phyloP scores from a whole-genome alignment of 495 filamentous ascomycete genomes.

The Bryoglossum gracile region DNA sequence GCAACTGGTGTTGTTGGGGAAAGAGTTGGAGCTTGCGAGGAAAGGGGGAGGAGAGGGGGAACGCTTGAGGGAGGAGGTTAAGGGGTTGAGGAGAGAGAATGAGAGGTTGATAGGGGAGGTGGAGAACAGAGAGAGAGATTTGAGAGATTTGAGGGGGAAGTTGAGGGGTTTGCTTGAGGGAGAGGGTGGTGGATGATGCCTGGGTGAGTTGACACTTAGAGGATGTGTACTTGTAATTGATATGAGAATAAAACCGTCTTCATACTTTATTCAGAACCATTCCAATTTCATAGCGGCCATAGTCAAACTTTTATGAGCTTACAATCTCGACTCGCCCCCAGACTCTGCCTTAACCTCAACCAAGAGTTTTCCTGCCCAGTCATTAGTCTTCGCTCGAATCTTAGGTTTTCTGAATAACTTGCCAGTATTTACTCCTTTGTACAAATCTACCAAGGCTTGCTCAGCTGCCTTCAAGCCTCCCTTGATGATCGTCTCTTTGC shows the following conservation, averaged over 20 bases:
- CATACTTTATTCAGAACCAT: too few species aligned
- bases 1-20: not conserved
- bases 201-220: too few species aligned
- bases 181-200: too few species aligned
- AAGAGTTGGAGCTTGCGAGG: conserved; percentile 8
- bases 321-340: conserved; percentile 5
- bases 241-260: too few species aligned
- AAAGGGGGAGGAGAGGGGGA: not conserved
- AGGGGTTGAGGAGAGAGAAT: conserved; percentile 5
- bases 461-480: conserved; percentile 45
- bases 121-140: conserved; percentile 9
- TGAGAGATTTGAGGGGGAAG: conserved; percentile 13
- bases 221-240: too few species aligned
- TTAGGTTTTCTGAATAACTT: conserved; percentile 8
- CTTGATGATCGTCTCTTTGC: conserved; percentile 49
- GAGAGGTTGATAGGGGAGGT: not conserved
- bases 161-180: conserved; percentile 7
- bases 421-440: conserved; percentile 50
- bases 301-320: too few species aligned
- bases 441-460: conserved; percentile 41
- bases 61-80: conserved; percentile 1
- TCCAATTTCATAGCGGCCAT: too few species aligned
- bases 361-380: conserved; percentile 15
- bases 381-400: not conserved
- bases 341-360: conserved; percentile 21